A percentile compares a stretch with the other conserved stretches of the same genome.
phyloP scores from a whole-genome alignment of 1,139 yeast species.

The Lodderomyces metapsilosis region DNA sequence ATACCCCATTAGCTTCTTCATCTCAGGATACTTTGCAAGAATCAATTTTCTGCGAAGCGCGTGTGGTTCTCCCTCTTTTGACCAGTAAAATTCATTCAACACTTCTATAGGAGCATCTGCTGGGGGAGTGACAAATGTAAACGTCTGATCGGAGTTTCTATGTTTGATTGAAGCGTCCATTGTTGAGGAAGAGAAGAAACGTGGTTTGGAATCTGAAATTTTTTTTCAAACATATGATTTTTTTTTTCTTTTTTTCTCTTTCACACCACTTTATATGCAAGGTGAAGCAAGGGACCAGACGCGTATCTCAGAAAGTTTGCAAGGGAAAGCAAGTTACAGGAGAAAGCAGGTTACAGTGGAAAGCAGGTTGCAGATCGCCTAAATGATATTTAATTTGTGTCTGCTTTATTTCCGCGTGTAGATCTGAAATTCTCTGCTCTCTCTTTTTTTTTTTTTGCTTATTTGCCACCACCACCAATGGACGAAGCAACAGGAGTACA shows the following conservation, averaged over 20 bases:
- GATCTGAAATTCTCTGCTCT: too few species aligned
- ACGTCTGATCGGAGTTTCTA: slow-evolving; percentile 33
- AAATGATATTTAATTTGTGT: too few species aligned
- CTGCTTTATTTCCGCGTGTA: too few species aligned
- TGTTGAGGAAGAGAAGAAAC: background rate
- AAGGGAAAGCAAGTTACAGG: too few species aligned
- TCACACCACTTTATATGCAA: background rate
- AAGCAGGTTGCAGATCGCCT: too few species aligned
- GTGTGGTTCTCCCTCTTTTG: slow-evolving; percentile 81
- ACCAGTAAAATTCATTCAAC: slow-evolving; percentile 74
- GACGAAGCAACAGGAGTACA: slow-evolving; percentile 19
- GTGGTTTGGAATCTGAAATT: background rate
- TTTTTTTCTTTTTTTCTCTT: background rate
- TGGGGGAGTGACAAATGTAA: slow-evolving; percentile 39
- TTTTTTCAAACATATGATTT: background rate
- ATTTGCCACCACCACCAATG: background rate
- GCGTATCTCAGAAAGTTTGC: background rate
- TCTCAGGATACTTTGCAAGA: slow-evolving; percentile 73
- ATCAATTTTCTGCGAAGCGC: slow-evolving; percentile 70
- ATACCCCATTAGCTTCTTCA: slow-evolving; percentile 76
- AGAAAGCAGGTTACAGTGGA: background rate
- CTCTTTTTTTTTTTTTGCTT: background rate
- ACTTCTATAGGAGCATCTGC: slow-evolving; percentile 44
- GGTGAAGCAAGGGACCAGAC: background rate
- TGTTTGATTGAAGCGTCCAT: slow-evolving; percentile 31